Evolutionary conservation across 225 moss, liverwort and hornwort genomes (phyloP).

Genomic region (Rhytidiadelphus loreus): DNA sequence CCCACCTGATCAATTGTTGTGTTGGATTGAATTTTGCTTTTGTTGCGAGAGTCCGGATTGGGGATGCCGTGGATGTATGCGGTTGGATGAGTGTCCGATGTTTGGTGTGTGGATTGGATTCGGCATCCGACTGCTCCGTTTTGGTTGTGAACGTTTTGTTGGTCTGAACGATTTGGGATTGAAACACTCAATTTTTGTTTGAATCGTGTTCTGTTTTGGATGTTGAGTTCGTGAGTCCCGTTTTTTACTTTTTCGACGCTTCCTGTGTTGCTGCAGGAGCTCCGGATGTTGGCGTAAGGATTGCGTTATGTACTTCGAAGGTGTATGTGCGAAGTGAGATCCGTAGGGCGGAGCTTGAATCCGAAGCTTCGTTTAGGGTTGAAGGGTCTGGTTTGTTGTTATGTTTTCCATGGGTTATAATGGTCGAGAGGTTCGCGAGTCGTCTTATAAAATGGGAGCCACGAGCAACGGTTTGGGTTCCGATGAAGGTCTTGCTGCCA

Average conservation of each 20-base stretch:
- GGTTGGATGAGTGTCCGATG: not conserved
- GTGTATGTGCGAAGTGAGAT: not conserved
- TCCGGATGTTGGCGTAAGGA: not conserved
- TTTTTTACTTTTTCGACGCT: not conserved
- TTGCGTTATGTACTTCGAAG: not conserved
- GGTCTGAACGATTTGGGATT: not conserved
- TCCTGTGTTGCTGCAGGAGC: not conserved
- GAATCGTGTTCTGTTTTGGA: not conserved
- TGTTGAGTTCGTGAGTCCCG: not conserved
- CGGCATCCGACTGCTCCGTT: not conserved
- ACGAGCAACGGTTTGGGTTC: constrained; percentile 15
- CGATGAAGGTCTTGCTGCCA: constrained; percentile 3
- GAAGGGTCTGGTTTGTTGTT: not conserved
- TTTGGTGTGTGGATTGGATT: not conserved
- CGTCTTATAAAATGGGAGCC: constrained; percentile 15
- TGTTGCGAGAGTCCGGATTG: not conserved
- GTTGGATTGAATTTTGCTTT: not conserved
- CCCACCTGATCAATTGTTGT: not conserved
- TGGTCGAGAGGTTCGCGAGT: constrained; percentile 14
- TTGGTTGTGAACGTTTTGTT: not conserved
- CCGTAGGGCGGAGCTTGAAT: not conserved
- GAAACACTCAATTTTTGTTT: not conserved
- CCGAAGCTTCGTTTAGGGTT: not conserved
- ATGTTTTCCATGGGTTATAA: constrained; percentile 23
- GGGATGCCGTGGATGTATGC: not conserved